A percentile compares a stretch with the other conserved stretches of the same genome.
These are phyloP conservation scores for Curvularia verruculosa DNA, from an alignment of 2,329 filamentous ascomycete species.

Conservation along the genomic window DNA sequence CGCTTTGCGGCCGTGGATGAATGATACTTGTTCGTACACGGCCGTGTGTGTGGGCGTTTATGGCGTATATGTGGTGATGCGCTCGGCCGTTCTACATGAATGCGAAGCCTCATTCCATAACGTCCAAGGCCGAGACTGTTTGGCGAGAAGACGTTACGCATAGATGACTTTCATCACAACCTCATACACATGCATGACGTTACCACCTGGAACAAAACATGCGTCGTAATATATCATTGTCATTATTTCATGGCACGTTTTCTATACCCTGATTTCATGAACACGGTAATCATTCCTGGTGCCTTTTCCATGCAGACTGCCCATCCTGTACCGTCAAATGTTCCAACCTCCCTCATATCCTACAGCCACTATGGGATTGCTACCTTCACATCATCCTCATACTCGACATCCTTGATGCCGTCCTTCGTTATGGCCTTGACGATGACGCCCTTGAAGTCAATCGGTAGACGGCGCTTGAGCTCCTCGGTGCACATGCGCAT, in stretches of 20 bases:
- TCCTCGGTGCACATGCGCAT: slow-evolving; percentile 95
- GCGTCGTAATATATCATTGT: slow-evolving; percentile 6
- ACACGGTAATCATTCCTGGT: slow-evolving; percentile 6
- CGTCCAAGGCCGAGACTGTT: background rate
- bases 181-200: background rate
- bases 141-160: background rate
- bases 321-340: slow-evolving; percentile 4
- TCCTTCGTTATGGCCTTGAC: slow-evolving; percentile 97
- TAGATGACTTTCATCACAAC: background rate
- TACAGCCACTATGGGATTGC: slow-evolving; percentile 59
- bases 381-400: slow-evolving; percentile 79
- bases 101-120: background rate
- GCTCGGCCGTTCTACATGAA: background rate
- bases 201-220: background rate
- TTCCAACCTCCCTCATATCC: slow-evolving; percentile 1
- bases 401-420: slow-evolving; percentile 82
- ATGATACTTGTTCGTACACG: too few species aligned
- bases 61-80: too few species aligned
- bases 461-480: slow-evolving; percentile 92
- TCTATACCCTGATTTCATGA: slow-evolving; percentile 8
- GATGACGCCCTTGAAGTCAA: slow-evolving; percentile 96
- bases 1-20: background rate
- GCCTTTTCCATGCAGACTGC: slow-evolving; percentile 9
- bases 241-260: slow-evolving; percentile 11
- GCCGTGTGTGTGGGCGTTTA: background rate